Base-by-base conservation (phyloP, 371 early-diverging fungal species). In the Actinomucor elegans region DNA sequence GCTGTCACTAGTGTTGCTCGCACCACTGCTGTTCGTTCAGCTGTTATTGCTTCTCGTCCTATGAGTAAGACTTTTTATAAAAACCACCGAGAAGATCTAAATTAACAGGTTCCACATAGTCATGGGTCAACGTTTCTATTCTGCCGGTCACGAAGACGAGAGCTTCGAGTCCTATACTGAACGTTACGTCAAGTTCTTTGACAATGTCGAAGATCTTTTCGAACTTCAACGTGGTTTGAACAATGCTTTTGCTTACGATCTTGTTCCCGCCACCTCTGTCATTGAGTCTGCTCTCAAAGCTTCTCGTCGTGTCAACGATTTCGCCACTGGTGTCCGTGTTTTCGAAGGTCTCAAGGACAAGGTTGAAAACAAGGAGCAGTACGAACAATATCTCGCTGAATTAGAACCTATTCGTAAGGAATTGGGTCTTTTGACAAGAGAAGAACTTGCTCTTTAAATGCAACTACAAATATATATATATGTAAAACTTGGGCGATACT, bases 211-310 rank as follows among this genome's bases (percentile, higher is more conserved):
- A 55, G 96, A 97, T 77, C 84, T 91, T 59, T 96, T 94, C 67
- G 98, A 97, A 80, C 84, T 97, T 38, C 94, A 95, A 81, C 88
- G 96, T 61, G 94, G 96, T 37, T 83, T 97, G 64, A 96, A 95
- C 88, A 94, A 96, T 77, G 88, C 91, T 70, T 96, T 96, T 65
- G 88, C 93, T 45, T 92, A 94, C 72, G 94, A 94, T 83, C 83
- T 94, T 67, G 95, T 96, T 12, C 96, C 95, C 37, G 79, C 94
- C 24, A 82, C 90, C 59, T 83, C 87, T 34, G 91, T 96, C 32
- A 79, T 94, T 62, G 88, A 86, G 60, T 87, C 94, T 32, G 94
- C 94, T 31, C 73, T 94, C 57, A 85, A 83, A 68, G 95, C 96
- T 29, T 77, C 91, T 62, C 88, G 94, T 47, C 88, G 94, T 56